Conservation (phyloP, 2,329 filamentous ascomycete species). For the Arthrobotrys conoides region DNA sequence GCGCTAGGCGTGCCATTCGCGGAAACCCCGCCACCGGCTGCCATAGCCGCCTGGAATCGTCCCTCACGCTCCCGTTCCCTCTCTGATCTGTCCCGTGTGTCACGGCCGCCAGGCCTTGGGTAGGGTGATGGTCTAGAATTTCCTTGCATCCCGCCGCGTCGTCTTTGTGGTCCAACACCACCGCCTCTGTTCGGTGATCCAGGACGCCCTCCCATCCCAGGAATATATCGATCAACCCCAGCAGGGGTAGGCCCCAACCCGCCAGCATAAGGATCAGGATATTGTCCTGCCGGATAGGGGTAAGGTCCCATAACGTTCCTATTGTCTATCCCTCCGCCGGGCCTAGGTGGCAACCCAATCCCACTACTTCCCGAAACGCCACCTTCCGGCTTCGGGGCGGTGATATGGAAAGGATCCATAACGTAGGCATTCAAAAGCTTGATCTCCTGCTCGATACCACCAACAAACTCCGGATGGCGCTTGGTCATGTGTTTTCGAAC, state of each 20-base stretch:
- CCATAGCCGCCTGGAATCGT: conserved; percentile 70
- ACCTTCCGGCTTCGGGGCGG: conserved; percentile 81
- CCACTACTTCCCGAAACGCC: conserved; percentile 70
- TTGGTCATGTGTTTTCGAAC: conserved; percentile 99
- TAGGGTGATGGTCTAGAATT: conserved; percentile 57
- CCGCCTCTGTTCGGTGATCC: conserved; percentile 58
- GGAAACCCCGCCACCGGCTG: conserved; percentile 70
- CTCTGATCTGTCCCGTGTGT: conserved; percentile 57
- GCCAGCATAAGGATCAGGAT: conserved; percentile 62
- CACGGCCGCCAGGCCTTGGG: conserved; percentile 46
- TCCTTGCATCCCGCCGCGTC: conserved; percentile 54
- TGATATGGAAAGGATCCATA: conserved; percentile 92
- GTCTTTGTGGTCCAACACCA: conserved; percentile 56
- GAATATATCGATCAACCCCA: conserved; percentile 63
- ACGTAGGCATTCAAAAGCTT: conserved; percentile 94
- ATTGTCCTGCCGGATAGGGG: conserved; percentile 59
- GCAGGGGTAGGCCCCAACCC: conserved; percentile 63
- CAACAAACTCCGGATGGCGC: conserved; percentile 89
- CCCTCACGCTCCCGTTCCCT: conserved; percentile 69
- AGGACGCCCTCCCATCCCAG: conserved; percentile 60
- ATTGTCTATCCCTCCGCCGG: conserved; percentile 39
- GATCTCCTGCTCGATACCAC: conserved; percentile 85
- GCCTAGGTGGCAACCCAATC: conserved; percentile 59
- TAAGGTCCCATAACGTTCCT: conserved; percentile 57
- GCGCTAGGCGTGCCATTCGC: conserved; percentile 82